A percentile compares a stretch with the other conserved stretches of the same genome.
These are phyloP conservation scores for Triticum timopheevii DNA, from an alignment of 176 grass and related monocot genomes.

Conservation along the genomic window DNA sequence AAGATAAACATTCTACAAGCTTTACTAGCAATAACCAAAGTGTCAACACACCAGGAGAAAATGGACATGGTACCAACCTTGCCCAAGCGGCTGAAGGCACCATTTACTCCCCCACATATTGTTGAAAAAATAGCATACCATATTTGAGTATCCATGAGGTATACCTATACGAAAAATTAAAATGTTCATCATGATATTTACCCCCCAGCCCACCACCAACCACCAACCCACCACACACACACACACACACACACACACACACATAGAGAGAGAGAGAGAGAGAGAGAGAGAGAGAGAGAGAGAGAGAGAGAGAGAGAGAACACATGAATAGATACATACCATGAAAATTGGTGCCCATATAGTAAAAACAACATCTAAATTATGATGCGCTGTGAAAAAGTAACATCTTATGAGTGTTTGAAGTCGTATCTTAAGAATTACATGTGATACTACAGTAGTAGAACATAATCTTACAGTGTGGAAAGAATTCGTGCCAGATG, in stretches of 20 bases:
- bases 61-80: slow-evolving; percentile 54
- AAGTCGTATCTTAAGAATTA: slow-evolving; percentile 13
- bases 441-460: not conserved
- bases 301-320: not conserved
- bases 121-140: slow-evolving; percentile 99
- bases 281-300: no score
- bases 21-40: slow-evolving; percentile 15
- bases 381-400: slow-evolving; percentile 70
- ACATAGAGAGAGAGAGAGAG: no score
- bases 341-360: slow-evolving; percentile 94
- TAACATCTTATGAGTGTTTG: slow-evolving; percentile 20
- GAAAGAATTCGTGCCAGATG: slow-evolving; percentile 92
- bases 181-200: slow-evolving; percentile 2
- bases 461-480: slow-evolving; percentile 62
- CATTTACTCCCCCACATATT: slow-evolving; percentile 81
- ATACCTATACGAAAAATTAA: slow-evolving; percentile 54
- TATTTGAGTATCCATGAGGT: slow-evolving; percentile 99
- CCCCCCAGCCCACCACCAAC: not conserved
- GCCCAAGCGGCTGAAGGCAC: slow-evolving; percentile 91
- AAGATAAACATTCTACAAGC: slow-evolving; percentile 32
- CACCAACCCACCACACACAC: no score
- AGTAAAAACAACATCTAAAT: slow-evolving; percentile 78
- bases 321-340: slow-evolving; percentile 43
- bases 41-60: not conserved
- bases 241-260: no score